Evolutionary conservation across 2,329 filamentous ascomycete species (phyloP).

Genomic region (Colletotrichum karsti): DNA sequence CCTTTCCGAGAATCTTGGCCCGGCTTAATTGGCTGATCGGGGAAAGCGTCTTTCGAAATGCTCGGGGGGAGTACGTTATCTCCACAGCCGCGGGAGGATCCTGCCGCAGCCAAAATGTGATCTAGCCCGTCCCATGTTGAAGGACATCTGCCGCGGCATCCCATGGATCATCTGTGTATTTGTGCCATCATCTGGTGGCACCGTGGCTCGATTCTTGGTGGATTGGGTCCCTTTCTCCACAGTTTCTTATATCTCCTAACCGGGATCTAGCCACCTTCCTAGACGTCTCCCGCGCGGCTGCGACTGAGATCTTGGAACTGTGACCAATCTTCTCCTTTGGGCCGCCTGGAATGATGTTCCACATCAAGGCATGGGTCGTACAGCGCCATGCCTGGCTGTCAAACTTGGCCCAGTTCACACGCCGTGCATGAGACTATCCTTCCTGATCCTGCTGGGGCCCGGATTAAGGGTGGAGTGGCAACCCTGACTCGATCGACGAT

Average conservation of each 20-base stretch:
- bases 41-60: neutral
- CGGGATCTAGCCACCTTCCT: conserved; percentile 9
- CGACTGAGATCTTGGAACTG: conserved; percentile 10
- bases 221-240: neutral
- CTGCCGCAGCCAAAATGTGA: conserved; percentile 11
- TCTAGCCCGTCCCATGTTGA: neutral
- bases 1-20: neutral
- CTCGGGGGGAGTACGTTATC: neutral
- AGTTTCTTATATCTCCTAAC: neutral
- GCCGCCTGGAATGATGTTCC: neutral
- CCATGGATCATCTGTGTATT: neutral
- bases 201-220: conserved; percentile 13
- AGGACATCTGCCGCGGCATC: conserved; percentile 1
- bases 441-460: neutral
- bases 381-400: neutral
- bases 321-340: neutral
- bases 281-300: conserved; percentile 22
- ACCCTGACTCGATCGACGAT: conserved; percentile 21
- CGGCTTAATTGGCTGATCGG: conserved; percentile 3
- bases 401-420: neutral
- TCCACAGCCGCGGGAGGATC: conserved; percentile 18
- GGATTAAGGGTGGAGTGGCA: neutral
- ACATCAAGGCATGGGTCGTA: neutral
- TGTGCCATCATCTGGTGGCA: neutral
- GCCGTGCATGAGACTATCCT: neutral